Evolutionary conservation across 371 early-diverging fungal species (phyloP), one percentile per base, ranked within the genome.

Genomic region (Syncephalastrum monosporum): DNA sequence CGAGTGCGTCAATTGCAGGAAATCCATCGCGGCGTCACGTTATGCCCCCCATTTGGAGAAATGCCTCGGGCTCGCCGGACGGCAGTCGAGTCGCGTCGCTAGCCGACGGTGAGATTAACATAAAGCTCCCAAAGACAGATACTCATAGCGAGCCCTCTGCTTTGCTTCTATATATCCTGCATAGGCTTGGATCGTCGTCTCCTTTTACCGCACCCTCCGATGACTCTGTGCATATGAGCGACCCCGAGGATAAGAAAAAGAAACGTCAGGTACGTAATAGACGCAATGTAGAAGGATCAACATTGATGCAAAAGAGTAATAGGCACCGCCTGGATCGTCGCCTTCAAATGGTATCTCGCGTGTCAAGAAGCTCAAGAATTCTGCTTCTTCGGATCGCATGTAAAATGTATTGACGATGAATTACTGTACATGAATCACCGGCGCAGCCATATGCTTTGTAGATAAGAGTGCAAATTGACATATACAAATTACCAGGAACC

Each of bases 21-120:
- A 82, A 29, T 67, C 76, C 16, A 89, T 83, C 65, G 89, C 93
- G 14, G 83, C 91, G 8, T 77, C 84, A 25, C 77, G 93, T 57
- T 94, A 89, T 64, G 92, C 93, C 1, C 84, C 92, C 23, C 95
- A 94, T 68, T 71, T 94, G 51, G 93, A 93, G 68, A 93, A 92
- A 60, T 94, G 95, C 70, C 72, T 94, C 53, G 95, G 95, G 1
- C 66, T 94, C 42, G 82, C 88, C 23, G 88, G 93, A 46, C 72
- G 92, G 62, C 68, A 76, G 17, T 82, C 85, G 5, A 81, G 84
- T 55, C 67, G 90, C 27, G 83, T 82, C 8, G 85, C 84, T 5
- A 82, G 75, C 58, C 59, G 84, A 69, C 71, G 84, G 81, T 82
- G 63, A 54, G 56, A 16, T 10, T 24, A 2, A 24, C 7, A 17